Evolutionary conservation across 169 alveolate species (phyloP), one percentile per base, ranked within the genome.

Genomic region (Plasmodium vinckei): DNA sequence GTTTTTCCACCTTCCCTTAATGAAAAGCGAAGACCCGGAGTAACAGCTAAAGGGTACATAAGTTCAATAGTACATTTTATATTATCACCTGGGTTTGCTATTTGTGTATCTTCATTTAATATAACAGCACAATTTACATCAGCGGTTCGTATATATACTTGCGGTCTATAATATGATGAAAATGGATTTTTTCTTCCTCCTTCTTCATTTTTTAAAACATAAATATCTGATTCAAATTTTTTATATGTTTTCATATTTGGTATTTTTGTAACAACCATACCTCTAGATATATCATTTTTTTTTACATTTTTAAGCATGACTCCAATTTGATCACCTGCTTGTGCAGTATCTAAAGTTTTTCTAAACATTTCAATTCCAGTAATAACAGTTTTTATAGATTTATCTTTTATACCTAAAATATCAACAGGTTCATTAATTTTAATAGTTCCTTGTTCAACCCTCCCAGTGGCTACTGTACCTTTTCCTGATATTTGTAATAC

Each of bases 311-410:
- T 96, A 25, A 97, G 91, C 86, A 98, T 91, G 33, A 97, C 92
- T n/a, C 99, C 99, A 33, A 97, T 97, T 87, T 97, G 98, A 90
- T 98, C 99, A 53, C 99, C 99, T 23, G 99, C 98, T 65, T 96
- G 97, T 27, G 98, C 99, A 59, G 94, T 95, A 69, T 96, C 97
- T 49, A 98, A 94, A 21, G 95, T 92, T 84, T 97, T 98, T 77
- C 97, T 94, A 95, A 97, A 98, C 96, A 98, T 97, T 87, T 96
- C 98, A 56, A 98, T 94, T 51, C 99, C 97, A 1, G 93, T 89
- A 70, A 94, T 89, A 4, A 96, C 93, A 13, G 98, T 93, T 84
- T 87, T 93, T 12, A 87, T 71, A 4, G 95, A 92, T 73, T 94
- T 89, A 87, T 95, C 95, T 53, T 82, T 87, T 13, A 95, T 93